phyloP scores from a whole-genome alignment of 768 basidiomycete species.

The Pisolithus tinctorius region DNA sequence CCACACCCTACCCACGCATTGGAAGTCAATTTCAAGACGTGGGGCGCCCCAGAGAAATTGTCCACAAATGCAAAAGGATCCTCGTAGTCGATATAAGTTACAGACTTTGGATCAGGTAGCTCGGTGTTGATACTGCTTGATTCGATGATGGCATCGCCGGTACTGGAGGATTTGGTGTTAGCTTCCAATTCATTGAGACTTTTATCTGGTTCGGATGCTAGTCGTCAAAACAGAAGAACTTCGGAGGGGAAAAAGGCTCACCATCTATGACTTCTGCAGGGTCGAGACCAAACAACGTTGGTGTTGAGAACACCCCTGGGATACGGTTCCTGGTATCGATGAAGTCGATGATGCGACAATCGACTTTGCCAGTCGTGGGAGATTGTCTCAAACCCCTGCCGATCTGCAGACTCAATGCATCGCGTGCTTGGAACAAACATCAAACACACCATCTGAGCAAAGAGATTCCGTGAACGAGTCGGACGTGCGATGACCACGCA shows the following conservation, averaged over 20 bases:
- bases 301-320: conserved; percentile 66
- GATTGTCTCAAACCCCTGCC: conserved; percentile 89
- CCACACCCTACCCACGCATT: conserved; percentile 82
- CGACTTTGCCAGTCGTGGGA: conserved; percentile 67
- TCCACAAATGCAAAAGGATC: conserved; percentile 60
- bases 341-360: conserved; percentile 89
- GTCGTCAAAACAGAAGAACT: background rate
- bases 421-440: background rate
- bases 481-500: conserved; percentile 85
- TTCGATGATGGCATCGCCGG: background rate
- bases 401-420: conserved; percentile 46
- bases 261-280: conserved; percentile 60
- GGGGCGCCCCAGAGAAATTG: conserved; percentile 44
- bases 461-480: conserved; percentile 82
- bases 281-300: conserved; percentile 82
- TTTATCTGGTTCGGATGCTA: conserved; percentile 35
- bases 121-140: conserved; percentile 22
- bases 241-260: conserved; percentile 19
- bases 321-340: conserved; percentile 71
- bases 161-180: conserved; percentile 23
- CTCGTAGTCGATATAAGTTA: conserved; percentile 73
- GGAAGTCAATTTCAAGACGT: conserved; percentile 46
- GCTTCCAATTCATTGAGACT: conserved; percentile 42
- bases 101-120: conserved; percentile 49
- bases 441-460: conserved; percentile 79